Conservation (phyloP, 2,329 filamentous ascomycete genomes). For the Stagonosporopsis rhizophila region DNA sequence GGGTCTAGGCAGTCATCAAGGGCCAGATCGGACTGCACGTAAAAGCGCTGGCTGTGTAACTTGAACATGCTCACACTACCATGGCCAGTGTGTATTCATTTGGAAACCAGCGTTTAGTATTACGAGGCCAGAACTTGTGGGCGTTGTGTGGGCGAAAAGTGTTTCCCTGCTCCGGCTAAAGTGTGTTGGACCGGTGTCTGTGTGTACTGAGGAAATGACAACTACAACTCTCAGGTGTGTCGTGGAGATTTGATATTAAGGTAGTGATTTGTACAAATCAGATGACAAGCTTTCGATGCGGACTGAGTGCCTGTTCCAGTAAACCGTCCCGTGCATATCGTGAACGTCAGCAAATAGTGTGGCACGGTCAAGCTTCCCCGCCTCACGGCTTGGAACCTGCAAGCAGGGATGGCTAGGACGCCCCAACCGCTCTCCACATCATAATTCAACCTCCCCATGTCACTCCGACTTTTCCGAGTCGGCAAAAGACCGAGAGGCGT, state of each 20-base stretch:
- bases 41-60: no score
- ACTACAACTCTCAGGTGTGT: background rate
- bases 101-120: background rate
- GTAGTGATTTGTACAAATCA: constrained; percentile 8
- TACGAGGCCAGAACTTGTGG: background rate
- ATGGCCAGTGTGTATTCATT: background rate
- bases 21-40: background rate
- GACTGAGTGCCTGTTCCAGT: constrained; percentile 24
- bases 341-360: constrained; percentile 18
- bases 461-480: constrained; percentile 21
- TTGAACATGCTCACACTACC: no score
- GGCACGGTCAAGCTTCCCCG: constrained; percentile 35
- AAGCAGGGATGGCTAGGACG: constrained; percentile 26
- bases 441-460: constrained; percentile 27
- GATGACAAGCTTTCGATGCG: constrained; percentile 8
- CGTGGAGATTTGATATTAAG: background rate
- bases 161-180: background rate
- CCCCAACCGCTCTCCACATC: constrained; percentile 33
- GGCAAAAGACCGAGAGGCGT: constrained; percentile 34
- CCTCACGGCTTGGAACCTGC: constrained; percentile 23
- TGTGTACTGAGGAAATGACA: background rate
- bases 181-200: background rate
- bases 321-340: constrained; percentile 21
- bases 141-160: background rate
- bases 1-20: background rate